phyloP scores from a whole-genome alignment of 1,139 yeast genomes.

The Starmera stellimalicola region DNA sequence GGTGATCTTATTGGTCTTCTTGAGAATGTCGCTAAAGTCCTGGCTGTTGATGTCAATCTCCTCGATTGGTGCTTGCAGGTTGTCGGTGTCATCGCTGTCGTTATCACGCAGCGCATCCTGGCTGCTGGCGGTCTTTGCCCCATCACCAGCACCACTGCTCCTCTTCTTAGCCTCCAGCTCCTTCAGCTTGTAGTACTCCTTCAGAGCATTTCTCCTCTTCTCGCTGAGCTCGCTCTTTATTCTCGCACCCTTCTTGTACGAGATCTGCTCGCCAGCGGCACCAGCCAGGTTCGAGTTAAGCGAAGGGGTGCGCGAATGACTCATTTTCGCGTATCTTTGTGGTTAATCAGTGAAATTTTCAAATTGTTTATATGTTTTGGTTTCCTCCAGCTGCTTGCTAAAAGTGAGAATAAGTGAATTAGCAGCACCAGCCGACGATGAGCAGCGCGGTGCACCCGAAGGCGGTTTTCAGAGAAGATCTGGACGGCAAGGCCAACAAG shows the following conservation, averaged over 20 bases:
- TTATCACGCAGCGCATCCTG: conserved; percentile 5
- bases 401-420: too few relatives aligned
- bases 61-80: conserved; percentile 20
- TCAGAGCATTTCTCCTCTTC: conserved; percentile 31
- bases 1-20: conserved; percentile 29
- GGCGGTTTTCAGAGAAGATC: too few relatives aligned
- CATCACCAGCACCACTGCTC: conserved; percentile 1
- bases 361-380: too few relatives aligned
- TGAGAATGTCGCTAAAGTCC: conserved; percentile 27
- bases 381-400: too few relatives aligned
- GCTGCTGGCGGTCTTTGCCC: conserved; percentile 2
- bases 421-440: too few relatives aligned
- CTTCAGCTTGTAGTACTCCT: conserved; percentile 33
- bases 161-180: conserved; percentile 13
- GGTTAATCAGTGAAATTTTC: too few relatives aligned
- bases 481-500: too few relatives aligned
- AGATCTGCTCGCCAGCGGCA: conserved; percentile 19
- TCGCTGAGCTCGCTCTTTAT: conserved; percentile 19
- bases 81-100: conserved; percentile 11
- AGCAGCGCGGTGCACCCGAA: too few relatives aligned
- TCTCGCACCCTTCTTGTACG: conserved; percentile 23
- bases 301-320: background rate
- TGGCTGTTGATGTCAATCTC: conserved; percentile 28
- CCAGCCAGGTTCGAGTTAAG: background rate
- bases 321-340: too few relatives aligned